These are phyloP conservation scores for Cyclotella atomus DNA, from an alignment of 108 stramenopile genomes.

Conservation along the genomic window DNA sequence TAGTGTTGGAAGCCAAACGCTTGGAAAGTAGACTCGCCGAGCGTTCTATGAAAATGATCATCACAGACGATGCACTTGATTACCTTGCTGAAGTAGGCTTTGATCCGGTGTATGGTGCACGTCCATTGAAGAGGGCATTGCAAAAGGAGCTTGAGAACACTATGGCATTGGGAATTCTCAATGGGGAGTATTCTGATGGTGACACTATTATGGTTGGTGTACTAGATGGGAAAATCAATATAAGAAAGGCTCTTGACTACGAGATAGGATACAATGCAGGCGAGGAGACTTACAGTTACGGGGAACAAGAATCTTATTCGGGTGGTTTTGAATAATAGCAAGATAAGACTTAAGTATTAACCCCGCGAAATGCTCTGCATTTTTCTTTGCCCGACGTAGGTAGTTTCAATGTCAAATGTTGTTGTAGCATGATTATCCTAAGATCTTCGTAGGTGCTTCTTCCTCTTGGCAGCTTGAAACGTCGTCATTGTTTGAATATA, in stretches of 20 bases:
- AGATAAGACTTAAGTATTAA: neutral
- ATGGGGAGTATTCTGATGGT: constrained; percentile 78
- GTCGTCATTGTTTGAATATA: no score
- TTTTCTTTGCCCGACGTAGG: neutral
- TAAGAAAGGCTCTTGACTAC: constrained; percentile 39
- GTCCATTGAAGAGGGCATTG: constrained; percentile 95
- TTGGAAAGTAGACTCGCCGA: constrained; percentile 81
- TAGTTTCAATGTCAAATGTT: neutral
- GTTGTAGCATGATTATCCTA: no score
- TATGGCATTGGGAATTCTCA: constrained; percentile 86
- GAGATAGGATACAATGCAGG: constrained; percentile 12
- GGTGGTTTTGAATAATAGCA: neutral
- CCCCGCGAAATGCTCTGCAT: neutral
- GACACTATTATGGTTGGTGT: constrained; percentile 73
- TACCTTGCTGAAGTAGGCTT: constrained; percentile 86
- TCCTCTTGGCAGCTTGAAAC: no score
- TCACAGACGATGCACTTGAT: constrained; percentile 78
- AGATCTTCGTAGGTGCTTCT: no score
- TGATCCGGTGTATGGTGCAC: constrained; percentile 96
- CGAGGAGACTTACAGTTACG: neutral
- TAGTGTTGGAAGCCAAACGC: constrained; percentile 73
- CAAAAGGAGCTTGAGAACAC: constrained; percentile 95
- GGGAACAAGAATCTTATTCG: neutral
- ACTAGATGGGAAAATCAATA: constrained; percentile 37
- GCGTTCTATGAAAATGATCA: constrained; percentile 62